These are phyloP conservation scores for Tarenaya hassleriana DNA, from an alignment of 345 rosid species.

Conservation along the genomic window DNA sequence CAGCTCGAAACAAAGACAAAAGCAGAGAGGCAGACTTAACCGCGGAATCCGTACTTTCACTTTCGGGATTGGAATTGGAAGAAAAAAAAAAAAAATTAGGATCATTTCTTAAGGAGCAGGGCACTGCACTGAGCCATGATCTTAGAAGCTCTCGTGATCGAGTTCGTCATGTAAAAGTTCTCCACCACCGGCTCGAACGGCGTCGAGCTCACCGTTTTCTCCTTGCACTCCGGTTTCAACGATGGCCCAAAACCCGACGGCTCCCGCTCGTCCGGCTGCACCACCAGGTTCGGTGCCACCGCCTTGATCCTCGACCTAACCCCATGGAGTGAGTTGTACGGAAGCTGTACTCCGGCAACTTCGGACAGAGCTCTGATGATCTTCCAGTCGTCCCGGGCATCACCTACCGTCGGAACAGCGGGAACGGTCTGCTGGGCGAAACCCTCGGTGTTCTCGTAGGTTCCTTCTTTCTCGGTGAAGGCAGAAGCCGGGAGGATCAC, in stretches of 20 bases:
- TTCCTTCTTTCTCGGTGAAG: conserved; percentile 91
- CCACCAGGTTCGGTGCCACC: conserved; percentile 83
- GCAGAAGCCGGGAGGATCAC: conserved; percentile 90
- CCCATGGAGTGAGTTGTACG: conserved; percentile 63
- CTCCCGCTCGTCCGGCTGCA: conserved; percentile 70
- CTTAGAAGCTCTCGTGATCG: conserved; percentile 96
- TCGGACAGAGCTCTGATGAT: conserved; percentile 87
- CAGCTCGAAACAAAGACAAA: conserved; percentile 7
- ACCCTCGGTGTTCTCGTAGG: conserved; percentile 93
- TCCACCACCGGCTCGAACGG: conserved; percentile 57
- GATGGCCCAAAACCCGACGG: conserved; percentile 61
- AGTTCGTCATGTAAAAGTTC: conserved; percentile 90
- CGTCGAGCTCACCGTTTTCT: conserved; percentile 36
- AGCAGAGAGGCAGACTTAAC: conserved; percentile 12
- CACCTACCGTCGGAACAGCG: conserved; percentile 97
- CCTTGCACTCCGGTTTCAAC: conserved; percentile 46
- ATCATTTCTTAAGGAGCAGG: conserved; percentile 66
- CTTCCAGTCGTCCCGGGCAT: conserved; percentile 98
- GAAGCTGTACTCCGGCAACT: conserved; percentile 66
- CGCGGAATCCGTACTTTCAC: conserved; percentile 26
- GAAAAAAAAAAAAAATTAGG: conserved; percentile 18
- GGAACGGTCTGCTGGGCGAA: conserved; percentile 82
- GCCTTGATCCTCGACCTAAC: conserved; percentile 62
- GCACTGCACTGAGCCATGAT: conserved; percentile 98
- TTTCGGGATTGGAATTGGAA: conserved; percentile 1